Evolutionary conservation across 768 basidiomycete species (phyloP).

Genomic region (Wakefieldia striispora): DNA sequence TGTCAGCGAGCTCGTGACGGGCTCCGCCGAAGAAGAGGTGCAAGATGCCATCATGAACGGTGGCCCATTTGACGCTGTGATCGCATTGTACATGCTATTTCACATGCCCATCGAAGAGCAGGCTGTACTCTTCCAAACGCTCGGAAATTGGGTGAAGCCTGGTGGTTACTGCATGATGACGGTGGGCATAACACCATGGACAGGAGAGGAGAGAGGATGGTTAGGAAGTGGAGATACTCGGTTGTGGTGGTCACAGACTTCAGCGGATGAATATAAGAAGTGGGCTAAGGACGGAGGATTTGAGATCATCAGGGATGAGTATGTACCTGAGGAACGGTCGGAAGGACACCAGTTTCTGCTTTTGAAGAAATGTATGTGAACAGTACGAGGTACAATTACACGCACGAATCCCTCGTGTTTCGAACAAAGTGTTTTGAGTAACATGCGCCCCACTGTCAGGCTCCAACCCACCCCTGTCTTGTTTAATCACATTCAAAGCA

Average conservation of each 20-base stretch:
- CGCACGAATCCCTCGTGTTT: conserved; percentile 2
- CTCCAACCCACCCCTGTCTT: background rate
- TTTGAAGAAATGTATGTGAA: conserved; percentile 10
- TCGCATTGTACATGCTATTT: conserved; percentile 5
- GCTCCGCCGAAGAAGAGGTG: background rate
- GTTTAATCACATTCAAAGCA: background rate
- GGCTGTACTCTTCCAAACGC: conserved; percentile 3
- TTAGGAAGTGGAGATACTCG: background rate
- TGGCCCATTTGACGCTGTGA: background rate
- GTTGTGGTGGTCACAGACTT: conserved; percentile 10
- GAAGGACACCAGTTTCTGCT: conserved; percentile 10
- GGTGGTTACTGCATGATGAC: conserved; percentile 10
- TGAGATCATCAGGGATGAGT: conserved; percentile 9
- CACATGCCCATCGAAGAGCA: conserved; percentile 9
- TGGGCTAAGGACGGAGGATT: conserved; percentile 5
- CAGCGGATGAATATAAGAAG: conserved; percentile 8
- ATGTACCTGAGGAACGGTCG: conserved; percentile 4
- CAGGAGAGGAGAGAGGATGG: conserved; percentile 2
- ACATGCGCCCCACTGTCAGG: background rate
- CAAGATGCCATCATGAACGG: background rate
- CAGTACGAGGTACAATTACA: background rate
- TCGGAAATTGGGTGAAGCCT: conserved; percentile 19
- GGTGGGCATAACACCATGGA: conserved; percentile 2
- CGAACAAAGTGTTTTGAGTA: background rate
- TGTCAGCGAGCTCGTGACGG: conserved; percentile 4